A percentile compares a stretch with the other conserved stretches of the same genome.
Conservation (phyloP, 1,284 basidiomycete genomes). For the Cerioporus squamosus region DNA sequence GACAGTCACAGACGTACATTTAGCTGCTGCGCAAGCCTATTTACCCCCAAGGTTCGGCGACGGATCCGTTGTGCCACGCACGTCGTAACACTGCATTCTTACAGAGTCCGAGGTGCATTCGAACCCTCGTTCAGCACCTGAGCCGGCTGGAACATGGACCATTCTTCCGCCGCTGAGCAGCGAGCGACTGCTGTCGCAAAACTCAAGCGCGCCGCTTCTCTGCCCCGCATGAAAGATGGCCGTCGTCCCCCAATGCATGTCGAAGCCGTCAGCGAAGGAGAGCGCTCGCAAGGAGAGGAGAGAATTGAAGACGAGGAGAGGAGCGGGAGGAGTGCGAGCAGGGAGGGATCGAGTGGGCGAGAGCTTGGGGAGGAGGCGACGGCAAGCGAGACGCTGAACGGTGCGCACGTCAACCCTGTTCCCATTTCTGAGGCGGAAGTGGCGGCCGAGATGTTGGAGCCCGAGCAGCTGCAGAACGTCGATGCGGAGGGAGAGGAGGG, state of each 20-base stretch:
- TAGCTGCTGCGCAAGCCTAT: constrained; percentile 22
- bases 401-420: not conserved
- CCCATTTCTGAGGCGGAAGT: constrained; percentile 15
- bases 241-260: constrained; percentile 82
- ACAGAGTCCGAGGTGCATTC: constrained; percentile 36
- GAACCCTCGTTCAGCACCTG: constrained; percentile 25
- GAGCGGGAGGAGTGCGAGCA: constrained; percentile 26
- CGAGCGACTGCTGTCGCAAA: constrained; percentile 87
- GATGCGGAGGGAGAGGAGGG: constrained; percentile 22
- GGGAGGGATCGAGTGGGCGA: constrained; percentile 23
- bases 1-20: not conserved
- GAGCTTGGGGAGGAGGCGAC: constrained; percentile 24
- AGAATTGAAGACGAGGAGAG: constrained; percentile 29
- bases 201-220: constrained; percentile 86
- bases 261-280: constrained; percentile 78
- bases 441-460: constrained; percentile 6
- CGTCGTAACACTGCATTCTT: constrained; percentile 23
- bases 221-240: constrained; percentile 88
- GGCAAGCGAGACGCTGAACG: constrained; percentile 17
- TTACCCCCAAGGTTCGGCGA: constrained; percentile 21
- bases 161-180: constrained; percentile 62
- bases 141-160: constrained; percentile 42
- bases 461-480: constrained; percentile 13
- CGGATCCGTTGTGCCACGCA: constrained; percentile 26
- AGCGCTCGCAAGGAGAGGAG: constrained; percentile 50